Percentiles rank a stretch among this genome's conserved stretches.
Evolutionary conservation across 257 asterid species (phyloP).

Genomic region (Plantago ovata): DNA sequence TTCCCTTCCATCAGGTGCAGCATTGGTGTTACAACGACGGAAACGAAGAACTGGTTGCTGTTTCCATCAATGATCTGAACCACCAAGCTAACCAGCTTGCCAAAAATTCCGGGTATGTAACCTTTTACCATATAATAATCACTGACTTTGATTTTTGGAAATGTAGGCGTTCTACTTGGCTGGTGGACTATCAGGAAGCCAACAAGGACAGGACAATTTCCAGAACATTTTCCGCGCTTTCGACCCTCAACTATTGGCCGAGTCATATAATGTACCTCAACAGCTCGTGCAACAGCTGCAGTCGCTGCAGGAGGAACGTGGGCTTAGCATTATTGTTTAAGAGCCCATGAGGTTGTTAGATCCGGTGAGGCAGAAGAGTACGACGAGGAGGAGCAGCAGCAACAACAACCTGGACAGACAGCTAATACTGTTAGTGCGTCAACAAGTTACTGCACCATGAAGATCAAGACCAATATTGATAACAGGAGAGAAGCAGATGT

Average conservation of each 20-base stretch:
- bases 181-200: conserved; percentile 40
- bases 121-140: too few relatives aligned
- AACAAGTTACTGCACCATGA: conserved; percentile 51
- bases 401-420: neutral
- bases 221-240: conserved; percentile 45
- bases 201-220: conserved; percentile 19
- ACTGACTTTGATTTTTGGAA: neutral
- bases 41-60: conserved; percentile 43
- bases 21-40: conserved; percentile 72
- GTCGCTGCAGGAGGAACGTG: conserved; percentile 36
- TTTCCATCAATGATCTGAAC: conserved; percentile 64
- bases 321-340: conserved; percentile 41
- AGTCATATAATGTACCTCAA: conserved; percentile 43
- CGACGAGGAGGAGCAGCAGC: conserved; percentile 3
- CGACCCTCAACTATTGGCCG: conserved; percentile 49
- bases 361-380: conserved; percentile 38
- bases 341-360: conserved; percentile 38
- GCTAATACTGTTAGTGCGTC: conserved; percentile 49
- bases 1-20: conserved; percentile 59
- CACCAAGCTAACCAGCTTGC: conserved; percentile 69
- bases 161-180: conserved; percentile 57
- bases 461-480: conserved; percentile 39
- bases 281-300: conserved; percentile 41
- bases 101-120: conserved; percentile 54
- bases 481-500: conserved; percentile 42